Evolutionary conservation across 2,329 filamentous ascomycete genomes (phyloP).

Genomic region (Trichophyton equinum): DNA sequence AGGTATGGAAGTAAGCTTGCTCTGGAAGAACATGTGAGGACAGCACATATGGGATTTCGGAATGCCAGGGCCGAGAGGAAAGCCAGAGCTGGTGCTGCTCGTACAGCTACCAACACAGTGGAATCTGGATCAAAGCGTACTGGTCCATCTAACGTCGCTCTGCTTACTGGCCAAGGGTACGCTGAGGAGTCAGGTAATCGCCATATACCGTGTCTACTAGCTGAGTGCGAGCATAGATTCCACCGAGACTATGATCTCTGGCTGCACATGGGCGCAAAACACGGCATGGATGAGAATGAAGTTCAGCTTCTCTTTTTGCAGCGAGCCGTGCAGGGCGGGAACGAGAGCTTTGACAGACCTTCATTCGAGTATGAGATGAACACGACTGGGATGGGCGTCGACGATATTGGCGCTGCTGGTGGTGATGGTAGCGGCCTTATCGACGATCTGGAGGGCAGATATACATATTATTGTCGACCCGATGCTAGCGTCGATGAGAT

Average conservation of each 20-base stretch:
- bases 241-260: slow-evolving; percentile 46
- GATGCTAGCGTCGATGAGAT: not conserved
- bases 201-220: slow-evolving; percentile 40
- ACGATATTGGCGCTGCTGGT: not conserved
- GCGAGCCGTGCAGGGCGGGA: slow-evolving; percentile 26
- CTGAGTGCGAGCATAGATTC: slow-evolving; percentile 43
- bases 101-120: no score
- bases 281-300: slow-evolving; percentile 28
- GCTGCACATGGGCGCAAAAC: slow-evolving; percentile 41
- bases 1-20: slow-evolving; percentile 64
- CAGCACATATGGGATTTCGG: slow-evolving; percentile 58
- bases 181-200: slow-evolving; percentile 35
- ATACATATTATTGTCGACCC: not conserved
- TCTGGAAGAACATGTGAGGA: slow-evolving; percentile 73
- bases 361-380: slow-evolving; percentile 7
- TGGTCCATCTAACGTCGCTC: slow-evolving; percentile 28
- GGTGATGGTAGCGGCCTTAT: not conserved
- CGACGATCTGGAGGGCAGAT: slow-evolving; percentile 5
- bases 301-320: slow-evolving; percentile 31
- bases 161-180: slow-evolving; percentile 47
- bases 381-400: not conserved
- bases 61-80: slow-evolving; percentile 31
- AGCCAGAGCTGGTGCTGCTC: slow-evolving; percentile 11
- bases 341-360: slow-evolving; percentile 11
- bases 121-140: not conserved